Evolutionary conservation across 2,329 filamentous ascomycete species (phyloP), one percentile per base, ranked within the genome.

Genomic region (Alternaria burnsii): DNA sequence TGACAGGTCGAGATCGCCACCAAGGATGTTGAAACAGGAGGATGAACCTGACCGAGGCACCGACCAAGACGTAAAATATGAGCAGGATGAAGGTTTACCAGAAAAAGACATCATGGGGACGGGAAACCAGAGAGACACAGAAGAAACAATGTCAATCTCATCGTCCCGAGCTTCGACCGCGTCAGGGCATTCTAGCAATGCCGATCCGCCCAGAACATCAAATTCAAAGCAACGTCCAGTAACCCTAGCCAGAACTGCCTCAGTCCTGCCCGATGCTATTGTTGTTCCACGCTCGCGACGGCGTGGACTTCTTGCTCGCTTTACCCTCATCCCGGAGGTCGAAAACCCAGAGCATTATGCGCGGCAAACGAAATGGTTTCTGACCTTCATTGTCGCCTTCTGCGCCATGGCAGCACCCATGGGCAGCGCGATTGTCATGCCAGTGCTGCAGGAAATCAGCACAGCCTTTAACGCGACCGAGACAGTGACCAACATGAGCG

Each of bases 381-480:
- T 97, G 66, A 97, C 93, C 0, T 69, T 88, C 36, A 86, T 94
- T 48, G 87, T 97, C 46, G 90, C 93, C 2, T 73, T 94, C 16
- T 92, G 92, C 3, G 93, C 88, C 2, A 88, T 89, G 14, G 91
- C 88, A 0, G 92, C 91, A 1, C 94, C 94, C 0, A 88, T 97
- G 81, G 94, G 94, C 1, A 94, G 91, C 28, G 87, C 90, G 2
- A 93, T 97, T 55, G 88, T 97, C 58, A 90, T 94, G 69, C 93
- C 78, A 7, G 75, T 74, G 3, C 64, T 80, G 22, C 70, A 71
- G 20, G 75, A 78, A 11, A 78, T 80, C 12, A 66, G 71, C 4
- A 59, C 61, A 11, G 71, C 71, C 1, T 76, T 80, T 34, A 42
- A 71, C n/a, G 67, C 77, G 7, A 71, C 69, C 1, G 52, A 71